Percentiles rank a stretch among this genome's conserved stretches.
Conservation (phyloP, 2,329 filamentous ascomycete genomes). For the Lecanicillium sp. region DNA sequence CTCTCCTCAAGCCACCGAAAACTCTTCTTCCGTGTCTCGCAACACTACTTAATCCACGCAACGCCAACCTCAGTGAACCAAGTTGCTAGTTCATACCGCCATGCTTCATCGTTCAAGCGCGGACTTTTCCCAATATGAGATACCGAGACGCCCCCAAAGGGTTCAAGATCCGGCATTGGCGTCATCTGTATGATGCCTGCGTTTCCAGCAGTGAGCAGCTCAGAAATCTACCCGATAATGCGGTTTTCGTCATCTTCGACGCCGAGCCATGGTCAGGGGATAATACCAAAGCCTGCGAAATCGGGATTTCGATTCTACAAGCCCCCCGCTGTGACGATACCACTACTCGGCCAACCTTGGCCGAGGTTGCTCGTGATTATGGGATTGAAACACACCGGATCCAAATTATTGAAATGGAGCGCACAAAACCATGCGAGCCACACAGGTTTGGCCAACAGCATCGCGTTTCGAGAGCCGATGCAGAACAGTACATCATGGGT, state of each 20-base stretch:
- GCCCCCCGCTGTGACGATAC: not conserved
- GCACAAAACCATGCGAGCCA: not conserved
- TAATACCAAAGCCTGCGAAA: not conserved
- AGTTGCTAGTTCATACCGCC: too few relatives aligned
- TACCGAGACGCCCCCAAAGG: too few relatives aligned
- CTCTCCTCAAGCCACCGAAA: too few relatives aligned
- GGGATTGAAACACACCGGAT: conserved; percentile 1
- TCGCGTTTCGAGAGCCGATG: not conserved
- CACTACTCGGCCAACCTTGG: not conserved
- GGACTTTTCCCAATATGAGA: too few relatives aligned
- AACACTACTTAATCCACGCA: too few relatives aligned
- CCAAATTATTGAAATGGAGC: not conserved
- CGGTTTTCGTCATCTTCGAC: not conserved
- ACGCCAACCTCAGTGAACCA: too few relatives aligned
- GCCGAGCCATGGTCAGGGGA: not conserved
- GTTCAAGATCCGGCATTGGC: not conserved
- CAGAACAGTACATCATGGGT: not conserved
- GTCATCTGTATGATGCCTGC: not conserved
- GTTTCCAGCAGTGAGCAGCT: not conserved
- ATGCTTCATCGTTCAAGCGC: too few relatives aligned
- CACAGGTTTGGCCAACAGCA: not conserved
- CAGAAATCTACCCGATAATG: not conserved
- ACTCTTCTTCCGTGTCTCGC: too few relatives aligned
- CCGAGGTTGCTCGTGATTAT: not conserved
- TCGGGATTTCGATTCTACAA: not conserved